Base-by-base conservation (phyloP, 305 asterid genomes). In the Solanum hybrid region DNA sequence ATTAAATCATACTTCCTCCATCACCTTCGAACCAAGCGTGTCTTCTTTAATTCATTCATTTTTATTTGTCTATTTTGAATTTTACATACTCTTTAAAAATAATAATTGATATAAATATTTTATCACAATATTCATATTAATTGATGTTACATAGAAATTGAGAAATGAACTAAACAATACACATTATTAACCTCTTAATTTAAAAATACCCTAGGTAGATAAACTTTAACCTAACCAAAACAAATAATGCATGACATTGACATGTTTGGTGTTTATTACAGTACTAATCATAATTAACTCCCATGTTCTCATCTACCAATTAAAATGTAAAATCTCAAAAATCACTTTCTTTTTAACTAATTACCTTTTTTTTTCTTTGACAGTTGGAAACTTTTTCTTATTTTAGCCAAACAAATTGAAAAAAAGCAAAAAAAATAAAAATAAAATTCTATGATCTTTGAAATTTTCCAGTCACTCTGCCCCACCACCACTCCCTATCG, bases 401-500 rank as follows among this genome's bases (percentile, higher is more conserved):
- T 84, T 83, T 83, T 31, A 57, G 31, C 46, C 81, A 46, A 33
- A 87, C 36, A 31, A 69, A 51, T 46, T 6, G 1, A 22, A 24
- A 61, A 37, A 37, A 4, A 9, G 28, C 12, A 34, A 18, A 26
- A 5, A 2, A 75, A 14, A 24, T 11, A 42, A 42, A 42, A 40
- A 3, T 11, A 67, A 40, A 34, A 26, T 46, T 81, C 34, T 36
- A 34, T 61, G 16, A 57, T 35, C 34, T 64, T 37, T 37, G 82
- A 18, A 85, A 57, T 34, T 85, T 33, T 61, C 88, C 76, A 5
- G 88, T 85, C 88, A 39, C 67, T 57, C 86, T 83, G 35, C 89
- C 89, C 91, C 87, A 69, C 89, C 88, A 57, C 67, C 26, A 79
- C 61, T 79, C 33, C 22, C 37, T 35, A 73, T 87, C 88, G 75